Evolutionary conservation across 2,329 filamentous ascomycete genomes (phyloP).

Genomic region (Lithohypha guttulata): DNA sequence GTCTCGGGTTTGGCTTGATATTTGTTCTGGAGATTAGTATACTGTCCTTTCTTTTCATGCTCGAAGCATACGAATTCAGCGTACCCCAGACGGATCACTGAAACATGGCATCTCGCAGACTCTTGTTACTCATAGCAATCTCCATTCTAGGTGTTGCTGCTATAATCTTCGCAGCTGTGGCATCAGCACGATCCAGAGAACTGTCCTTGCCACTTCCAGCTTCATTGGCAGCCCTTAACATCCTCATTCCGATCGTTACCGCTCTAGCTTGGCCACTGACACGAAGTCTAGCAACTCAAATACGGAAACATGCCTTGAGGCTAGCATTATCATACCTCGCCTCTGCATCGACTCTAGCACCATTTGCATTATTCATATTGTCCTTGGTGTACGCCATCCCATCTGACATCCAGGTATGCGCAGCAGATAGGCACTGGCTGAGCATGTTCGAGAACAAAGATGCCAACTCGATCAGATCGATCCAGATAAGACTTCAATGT

Average conservation of each 20-base stretch:
- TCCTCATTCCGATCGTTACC: slow-evolving; percentile 8
- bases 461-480: slow-evolving; percentile 24
- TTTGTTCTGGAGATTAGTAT: no score
- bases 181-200: slow-evolving; percentile 8
- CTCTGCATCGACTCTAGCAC: slow-evolving; percentile 21
- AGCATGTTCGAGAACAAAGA: slow-evolving; percentile 25
- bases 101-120: no score
- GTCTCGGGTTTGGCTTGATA: no score
- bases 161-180: neutral
- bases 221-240: slow-evolving; percentile 8
- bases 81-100: no score
- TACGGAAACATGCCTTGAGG: neutral
- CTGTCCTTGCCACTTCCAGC: slow-evolving; percentile 11
- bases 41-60: no score
- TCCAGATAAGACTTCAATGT: slow-evolving; percentile 27
- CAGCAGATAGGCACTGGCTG: slow-evolving; percentile 26
- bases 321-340: neutral
- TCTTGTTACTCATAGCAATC: neutral
- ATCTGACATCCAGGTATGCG: slow-evolving; percentile 22
- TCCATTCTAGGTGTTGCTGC: neutral
- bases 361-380: slow-evolving; percentile 24
- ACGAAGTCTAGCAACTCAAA: neutral
- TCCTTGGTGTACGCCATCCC: slow-evolving; percentile 25
- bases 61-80: no score
- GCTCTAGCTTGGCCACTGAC: neutral